Conservation (phyloP, 306 rosid species). For the Mimosa pudica region DNA sequence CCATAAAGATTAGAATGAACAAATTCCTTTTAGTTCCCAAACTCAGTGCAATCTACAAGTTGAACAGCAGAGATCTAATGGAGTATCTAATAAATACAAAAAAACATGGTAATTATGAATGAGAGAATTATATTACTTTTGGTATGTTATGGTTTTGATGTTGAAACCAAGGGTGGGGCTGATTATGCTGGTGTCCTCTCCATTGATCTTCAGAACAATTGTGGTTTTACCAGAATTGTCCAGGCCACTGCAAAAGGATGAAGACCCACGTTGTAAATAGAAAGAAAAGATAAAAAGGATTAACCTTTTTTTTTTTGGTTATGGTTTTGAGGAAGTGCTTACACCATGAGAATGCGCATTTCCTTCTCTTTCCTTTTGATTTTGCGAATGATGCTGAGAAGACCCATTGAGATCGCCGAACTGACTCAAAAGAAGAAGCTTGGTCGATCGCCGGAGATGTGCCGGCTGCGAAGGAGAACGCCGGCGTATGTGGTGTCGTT, state of each 20-base stretch:
- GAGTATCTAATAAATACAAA: too few relatives aligned
- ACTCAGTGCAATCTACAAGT: background rate
- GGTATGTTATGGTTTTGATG: slow-evolving; percentile 87
- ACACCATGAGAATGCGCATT: slow-evolving; percentile 96
- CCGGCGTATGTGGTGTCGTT: too few relatives aligned
- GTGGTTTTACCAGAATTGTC: slow-evolving; percentile 96
- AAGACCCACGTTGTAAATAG: background rate
- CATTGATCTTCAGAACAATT: slow-evolving; percentile 84
- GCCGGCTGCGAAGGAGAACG: too few relatives aligned
- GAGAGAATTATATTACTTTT: slow-evolving; percentile 46
- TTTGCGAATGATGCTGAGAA: slow-evolving; percentile 79
- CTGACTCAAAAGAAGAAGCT: too few relatives aligned
- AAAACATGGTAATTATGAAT: too few relatives aligned
- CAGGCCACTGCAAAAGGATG: slow-evolving; percentile 61
- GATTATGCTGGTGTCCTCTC: slow-evolving; percentile 91
- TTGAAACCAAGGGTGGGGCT: slow-evolving; percentile 97
- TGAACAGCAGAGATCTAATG: background rate
- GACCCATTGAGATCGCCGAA: slow-evolving; percentile 54
- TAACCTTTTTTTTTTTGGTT: too few relatives aligned
- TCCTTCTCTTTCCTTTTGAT: slow-evolving; percentile 91
- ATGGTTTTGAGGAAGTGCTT: slow-evolving; percentile 25
- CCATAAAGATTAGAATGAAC: background rate
- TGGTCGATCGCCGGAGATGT: too few relatives aligned
- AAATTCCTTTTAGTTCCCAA: background rate
- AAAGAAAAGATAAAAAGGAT: background rate